Evolutionary conservation across 129 eudicot species (phyloP).

Genomic region (Solidago caesia): DNA sequence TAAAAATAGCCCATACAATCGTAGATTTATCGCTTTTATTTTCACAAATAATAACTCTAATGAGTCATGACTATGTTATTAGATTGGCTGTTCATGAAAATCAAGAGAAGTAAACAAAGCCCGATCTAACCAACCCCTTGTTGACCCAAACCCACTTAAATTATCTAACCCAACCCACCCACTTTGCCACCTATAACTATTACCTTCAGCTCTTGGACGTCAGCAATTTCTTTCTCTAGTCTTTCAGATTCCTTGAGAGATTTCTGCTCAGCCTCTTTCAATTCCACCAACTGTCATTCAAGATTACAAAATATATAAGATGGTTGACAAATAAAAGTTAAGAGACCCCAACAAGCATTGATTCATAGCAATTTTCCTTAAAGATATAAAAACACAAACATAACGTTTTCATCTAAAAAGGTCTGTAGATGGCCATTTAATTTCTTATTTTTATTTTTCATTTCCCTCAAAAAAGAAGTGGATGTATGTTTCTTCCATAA

Average conservation of each 20-base stretch:
- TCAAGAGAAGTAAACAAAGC: neutral
- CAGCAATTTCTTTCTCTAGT: slow-evolving; percentile 92
- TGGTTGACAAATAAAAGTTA: neutral
- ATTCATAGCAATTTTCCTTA: neutral
- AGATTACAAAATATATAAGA: slow-evolving; percentile 10
- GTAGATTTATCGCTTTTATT: no score
- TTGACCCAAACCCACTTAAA: neutral
- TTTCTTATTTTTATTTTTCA: no score
- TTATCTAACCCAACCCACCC: neutral
- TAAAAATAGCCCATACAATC: neutral
- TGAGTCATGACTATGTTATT: neutral
- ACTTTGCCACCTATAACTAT: slow-evolving; percentile 1
- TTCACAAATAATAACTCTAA: neutral
- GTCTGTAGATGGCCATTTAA: no score
- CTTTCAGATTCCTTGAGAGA: slow-evolving; percentile 89
- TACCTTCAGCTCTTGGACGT: slow-evolving; percentile 89
- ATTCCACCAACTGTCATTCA: slow-evolving; percentile 72
- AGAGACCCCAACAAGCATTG: neutral
- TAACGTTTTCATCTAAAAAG: no score
- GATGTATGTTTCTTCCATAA: no score
- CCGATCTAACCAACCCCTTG: neutral
- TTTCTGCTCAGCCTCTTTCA: slow-evolving; percentile 87
- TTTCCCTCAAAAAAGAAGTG: no score
- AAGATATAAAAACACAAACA: no score
- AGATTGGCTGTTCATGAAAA: neutral